Conservation (phyloP, 345 rosid species). For the Moringa oleifera region DNA sequence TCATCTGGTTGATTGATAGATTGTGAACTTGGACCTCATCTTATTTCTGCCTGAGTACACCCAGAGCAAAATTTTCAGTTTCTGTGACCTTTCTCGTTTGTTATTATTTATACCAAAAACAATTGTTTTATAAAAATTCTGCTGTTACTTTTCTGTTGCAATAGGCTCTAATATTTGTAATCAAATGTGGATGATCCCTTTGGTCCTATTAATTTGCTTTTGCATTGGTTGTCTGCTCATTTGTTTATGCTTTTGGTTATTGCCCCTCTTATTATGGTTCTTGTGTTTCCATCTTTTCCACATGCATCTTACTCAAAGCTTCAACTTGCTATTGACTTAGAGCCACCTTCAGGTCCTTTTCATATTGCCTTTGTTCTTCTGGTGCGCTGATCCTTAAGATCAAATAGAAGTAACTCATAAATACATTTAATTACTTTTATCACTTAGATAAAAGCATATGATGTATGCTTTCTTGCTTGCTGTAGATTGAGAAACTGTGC, state of each 20-base stretch:
- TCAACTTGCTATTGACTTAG: not conserved
- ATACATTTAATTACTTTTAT: not conserved
- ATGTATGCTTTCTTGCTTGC: not conserved
- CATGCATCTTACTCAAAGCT: not conserved
- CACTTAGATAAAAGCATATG: not conserved
- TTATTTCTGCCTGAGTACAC: too few relatives aligned
- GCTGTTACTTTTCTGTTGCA: too few relatives aligned
- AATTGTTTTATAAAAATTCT: too few relatives aligned
- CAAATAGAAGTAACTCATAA: not conserved
- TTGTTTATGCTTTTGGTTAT: too few relatives aligned
- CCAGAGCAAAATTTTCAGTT: not conserved
- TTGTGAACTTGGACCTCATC: too few relatives aligned
- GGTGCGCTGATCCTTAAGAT: not conserved
- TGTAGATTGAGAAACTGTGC: slow-evolving; percentile 79
- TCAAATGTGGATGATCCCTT: too few relatives aligned
- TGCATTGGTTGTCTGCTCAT: not conserved
- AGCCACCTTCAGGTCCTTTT: not conserved
- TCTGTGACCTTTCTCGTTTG: not conserved
- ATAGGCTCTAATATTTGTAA: too few relatives aligned
- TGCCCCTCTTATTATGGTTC: not conserved
- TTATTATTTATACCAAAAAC: too few relatives aligned
- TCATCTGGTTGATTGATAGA: not conserved
- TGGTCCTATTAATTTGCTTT: too few relatives aligned
- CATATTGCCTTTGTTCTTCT: not conserved
- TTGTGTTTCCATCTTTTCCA: not conserved